Base-by-base conservation (phyloP, 768 basidiomycete genomes). In the Antrodiella citrinella region DNA sequence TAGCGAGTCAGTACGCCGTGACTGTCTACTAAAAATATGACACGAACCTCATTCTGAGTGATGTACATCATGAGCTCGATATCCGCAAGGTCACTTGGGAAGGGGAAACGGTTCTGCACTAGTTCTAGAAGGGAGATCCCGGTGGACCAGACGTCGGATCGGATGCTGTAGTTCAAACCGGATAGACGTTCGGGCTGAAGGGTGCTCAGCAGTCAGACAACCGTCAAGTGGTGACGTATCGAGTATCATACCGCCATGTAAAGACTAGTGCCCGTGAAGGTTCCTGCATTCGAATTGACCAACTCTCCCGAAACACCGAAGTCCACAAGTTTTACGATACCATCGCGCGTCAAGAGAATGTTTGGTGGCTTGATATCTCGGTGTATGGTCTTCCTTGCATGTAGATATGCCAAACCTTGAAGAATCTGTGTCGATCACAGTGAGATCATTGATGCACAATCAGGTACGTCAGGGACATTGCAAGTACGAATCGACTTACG, bases 251-350 rank as follows among this genome's bases (percentile, higher is more conserved):
- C 95, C 57, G 96, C 94, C 95, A 98, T 98, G 69, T 98, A 99
- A 57, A 90, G 87, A 63, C 92, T 92, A 41, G 95, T 98, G 4
- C 96, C 96, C 1, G 95, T 98, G 63, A 97, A 98, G 0, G 96
- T 98, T 48, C 89, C 90, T 13, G 96, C 96, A 54, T 88, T 67
- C 46, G 88, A 91, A 61, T 87, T 82, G 59, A 97, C 83, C 20
- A 99, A 77, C 67, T 96, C 91, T 39, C 95, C 96, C 22, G 95
- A 97, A 18, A 98, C 96, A 25, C 96, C 96, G 62, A 99, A 99
- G 68, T 99, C 96, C 65, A 80, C 84, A 3, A 99, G 75, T 66
- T 93, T 96, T 62, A 98, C 84, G 44, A 91, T 68, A 24, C 96
- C 96, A 61, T 91, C 84, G 44, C 80, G 78, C 30, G 92, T 91